A percentile compares a stretch with the other conserved stretches of the same genome.
These are phyloP conservation scores for Mortierella sp. DNA, from an alignment of 371 early-diverging fungal genomes.

Conservation along the genomic window DNA sequence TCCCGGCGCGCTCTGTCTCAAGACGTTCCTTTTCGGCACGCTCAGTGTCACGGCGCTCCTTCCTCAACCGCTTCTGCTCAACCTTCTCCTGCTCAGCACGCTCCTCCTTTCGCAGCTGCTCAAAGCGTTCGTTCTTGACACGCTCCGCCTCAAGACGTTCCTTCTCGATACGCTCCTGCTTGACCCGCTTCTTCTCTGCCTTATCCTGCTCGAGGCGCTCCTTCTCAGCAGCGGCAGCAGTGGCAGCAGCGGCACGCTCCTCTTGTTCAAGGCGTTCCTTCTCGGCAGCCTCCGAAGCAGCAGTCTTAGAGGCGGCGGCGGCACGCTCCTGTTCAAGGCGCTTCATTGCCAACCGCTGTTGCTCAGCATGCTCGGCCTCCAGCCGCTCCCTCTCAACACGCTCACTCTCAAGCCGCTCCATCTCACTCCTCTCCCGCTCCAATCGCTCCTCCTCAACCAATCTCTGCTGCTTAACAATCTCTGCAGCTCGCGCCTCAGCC, in stretches of 20 bases:
- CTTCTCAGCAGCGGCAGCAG: too few relatives aligned
- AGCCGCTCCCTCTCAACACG: neutral
- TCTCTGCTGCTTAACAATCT: neutral
- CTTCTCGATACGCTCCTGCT: constrained; percentile 7
- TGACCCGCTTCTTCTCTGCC: neutral
- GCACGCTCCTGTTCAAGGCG: neutral
- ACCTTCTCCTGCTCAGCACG: constrained; percentile 16
- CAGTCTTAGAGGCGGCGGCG: neutral
- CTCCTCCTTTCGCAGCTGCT: constrained; percentile 14
- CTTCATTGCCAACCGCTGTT: neutral
- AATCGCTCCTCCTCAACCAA: constrained; percentile 22
- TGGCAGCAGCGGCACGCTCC: too few relatives aligned
- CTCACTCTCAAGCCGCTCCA: constrained; percentile 17
- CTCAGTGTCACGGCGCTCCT: constrained; percentile 27
- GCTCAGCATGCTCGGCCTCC: neutral
- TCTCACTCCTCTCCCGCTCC: constrained; percentile 18
- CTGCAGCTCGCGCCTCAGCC: neutral
- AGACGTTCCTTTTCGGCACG: constrained; percentile 25
- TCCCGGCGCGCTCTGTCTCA: constrained; percentile 14
- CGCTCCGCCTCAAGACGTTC: constrained; percentile 28
- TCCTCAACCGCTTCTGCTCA: neutral
- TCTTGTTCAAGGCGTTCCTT: constrained; percentile 10
- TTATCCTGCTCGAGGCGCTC: constrained; percentile 16
- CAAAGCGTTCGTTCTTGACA: neutral
- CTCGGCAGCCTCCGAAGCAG: constrained; percentile 13